Evolutionary conservation across 805 yeast genomes (phyloP).

Genomic region (Schizosaccharomyces lindneri): DNA sequence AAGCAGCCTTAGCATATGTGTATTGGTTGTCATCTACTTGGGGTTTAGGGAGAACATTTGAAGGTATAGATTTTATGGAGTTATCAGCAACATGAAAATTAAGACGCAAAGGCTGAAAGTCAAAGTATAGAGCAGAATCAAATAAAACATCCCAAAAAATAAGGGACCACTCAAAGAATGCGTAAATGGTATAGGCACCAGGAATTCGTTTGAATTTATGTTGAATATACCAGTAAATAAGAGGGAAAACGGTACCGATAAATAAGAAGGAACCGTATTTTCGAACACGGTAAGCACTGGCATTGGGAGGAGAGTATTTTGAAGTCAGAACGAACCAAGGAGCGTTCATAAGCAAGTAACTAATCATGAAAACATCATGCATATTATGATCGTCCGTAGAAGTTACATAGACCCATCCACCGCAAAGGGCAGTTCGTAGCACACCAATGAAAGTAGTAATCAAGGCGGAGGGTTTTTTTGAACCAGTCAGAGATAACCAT

Average conservation of each 20-base stretch:
- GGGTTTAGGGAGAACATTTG: neutral
- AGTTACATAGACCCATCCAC: slow-evolving; percentile 96
- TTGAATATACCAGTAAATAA: slow-evolving; percentile 70
- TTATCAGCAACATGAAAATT: neutral
- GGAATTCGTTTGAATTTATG: slow-evolving; percentile 69
- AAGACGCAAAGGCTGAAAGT: neutral
- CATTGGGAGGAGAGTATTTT: slow-evolving; percentile 23
- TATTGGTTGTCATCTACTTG: neutral
- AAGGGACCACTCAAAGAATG: slow-evolving; percentile 83
- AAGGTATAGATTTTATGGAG: neutral
- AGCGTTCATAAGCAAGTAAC: slow-evolving; percentile 63
- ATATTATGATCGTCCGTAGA: slow-evolving; percentile 91
- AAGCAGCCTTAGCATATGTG: neutral
- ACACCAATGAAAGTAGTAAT: slow-evolving; percentile 30
- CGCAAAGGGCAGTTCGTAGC: slow-evolving; percentile 79
- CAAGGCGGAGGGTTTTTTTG: slow-evolving; percentile 17
- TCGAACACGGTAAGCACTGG: slow-evolving; percentile 23
- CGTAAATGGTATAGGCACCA: slow-evolving; percentile 91
- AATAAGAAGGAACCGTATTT: slow-evolving; percentile 32
- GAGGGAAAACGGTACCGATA: slow-evolving; percentile 51
- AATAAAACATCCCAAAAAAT: slow-evolving; percentile 63
- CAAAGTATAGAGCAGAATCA: slow-evolving; percentile 44
- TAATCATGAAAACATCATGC: slow-evolving; percentile 88
- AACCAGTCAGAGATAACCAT: slow-evolving; percentile 5
- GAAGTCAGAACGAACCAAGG: slow-evolving; percentile 68